These are phyloP conservation scores for Naganishia sp. DNA, from an alignment of 1,284 basidiomycete genomes.

Conservation along the genomic window DNA sequence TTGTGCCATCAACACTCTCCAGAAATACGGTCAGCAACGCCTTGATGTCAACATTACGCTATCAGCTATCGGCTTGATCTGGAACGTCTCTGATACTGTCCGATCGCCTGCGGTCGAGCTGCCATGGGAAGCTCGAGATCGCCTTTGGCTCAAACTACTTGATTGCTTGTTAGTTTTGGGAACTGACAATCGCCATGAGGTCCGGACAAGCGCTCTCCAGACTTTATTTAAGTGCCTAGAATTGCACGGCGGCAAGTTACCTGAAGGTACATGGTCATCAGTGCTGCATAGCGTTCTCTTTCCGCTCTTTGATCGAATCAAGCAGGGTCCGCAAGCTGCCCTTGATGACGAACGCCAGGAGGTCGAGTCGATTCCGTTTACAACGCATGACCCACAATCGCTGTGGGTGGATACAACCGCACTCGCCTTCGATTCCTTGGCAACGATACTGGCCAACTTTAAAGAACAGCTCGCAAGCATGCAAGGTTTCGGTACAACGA, in stretches of 20 bases:
- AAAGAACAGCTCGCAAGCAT: not conserved
- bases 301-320: slow-evolving; percentile 75
- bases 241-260: slow-evolving; percentile 82
- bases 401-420: slow-evolving; percentile 18
- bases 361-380: slow-evolving; percentile 33
- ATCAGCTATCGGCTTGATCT: slow-evolving; percentile 84
- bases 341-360: slow-evolving; percentile 27
- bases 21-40: slow-evolving; percentile 83
- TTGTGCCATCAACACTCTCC: slow-evolving; percentile 83
- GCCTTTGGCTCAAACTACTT: slow-evolving; percentile 89
- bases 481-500: not conserved
- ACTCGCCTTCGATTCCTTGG: slow-evolving; percentile 16
- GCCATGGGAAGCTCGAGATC: slow-evolving; percentile 63
- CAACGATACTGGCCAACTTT: slow-evolving; percentile 13
- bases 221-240: slow-evolving; percentile 92
- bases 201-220: slow-evolving; percentile 89
- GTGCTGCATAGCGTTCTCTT: slow-evolving; percentile 87
- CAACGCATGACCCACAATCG: slow-evolving; percentile 2
- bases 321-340: slow-evolving; percentile 63
- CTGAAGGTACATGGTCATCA: slow-evolving; percentile 77
- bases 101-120: slow-evolving; percentile 66
- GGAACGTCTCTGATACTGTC: slow-evolving; percentile 91
- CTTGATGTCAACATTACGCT: slow-evolving; percentile 92
- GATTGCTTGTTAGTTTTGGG: slow-evolving; percentile 79
- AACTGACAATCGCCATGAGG: slow-evolving; percentile 78